Conservation (phyloP, 176 grass and related monocot species). For the Carex littledalei region DNA sequence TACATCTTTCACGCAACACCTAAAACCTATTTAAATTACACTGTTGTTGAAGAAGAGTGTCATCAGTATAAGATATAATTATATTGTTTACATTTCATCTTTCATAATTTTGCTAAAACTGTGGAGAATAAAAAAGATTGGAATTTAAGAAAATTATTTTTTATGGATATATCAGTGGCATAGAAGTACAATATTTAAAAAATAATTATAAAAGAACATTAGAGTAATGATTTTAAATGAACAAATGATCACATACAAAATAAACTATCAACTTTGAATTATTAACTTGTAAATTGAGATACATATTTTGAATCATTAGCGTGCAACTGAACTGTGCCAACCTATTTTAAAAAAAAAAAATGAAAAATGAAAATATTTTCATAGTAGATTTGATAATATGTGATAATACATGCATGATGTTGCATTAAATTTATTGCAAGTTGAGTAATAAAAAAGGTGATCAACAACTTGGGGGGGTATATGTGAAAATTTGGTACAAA, state of each 20-base stretch:
- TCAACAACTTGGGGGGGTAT: neutral
- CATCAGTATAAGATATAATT: neutral
- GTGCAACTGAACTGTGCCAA: no score
- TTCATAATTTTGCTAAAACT: no score
- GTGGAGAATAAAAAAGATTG: neutral
- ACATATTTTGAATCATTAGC: neutral
- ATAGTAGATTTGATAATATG: no score
- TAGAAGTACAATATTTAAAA: neutral
- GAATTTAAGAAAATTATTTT: neutral
- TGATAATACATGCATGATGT: no score
- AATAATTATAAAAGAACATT: neutral
- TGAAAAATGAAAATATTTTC: no score
- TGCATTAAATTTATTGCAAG: no score
- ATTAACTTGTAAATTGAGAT: neutral
- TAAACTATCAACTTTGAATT: neutral
- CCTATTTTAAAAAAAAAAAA: no score
- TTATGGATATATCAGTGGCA: neutral
- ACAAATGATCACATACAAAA: neutral
- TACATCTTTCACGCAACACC: neutral
- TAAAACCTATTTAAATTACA: slow-evolving; percentile 15
- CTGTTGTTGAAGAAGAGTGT: neutral
- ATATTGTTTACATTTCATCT: no score
- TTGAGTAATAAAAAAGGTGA: no score
- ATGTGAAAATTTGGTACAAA: slow-evolving; percentile 5
- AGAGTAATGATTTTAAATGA: neutral